Conservation (phyloP, 345 rosid genomes). For the Rhizophora apiculata region DNA sequence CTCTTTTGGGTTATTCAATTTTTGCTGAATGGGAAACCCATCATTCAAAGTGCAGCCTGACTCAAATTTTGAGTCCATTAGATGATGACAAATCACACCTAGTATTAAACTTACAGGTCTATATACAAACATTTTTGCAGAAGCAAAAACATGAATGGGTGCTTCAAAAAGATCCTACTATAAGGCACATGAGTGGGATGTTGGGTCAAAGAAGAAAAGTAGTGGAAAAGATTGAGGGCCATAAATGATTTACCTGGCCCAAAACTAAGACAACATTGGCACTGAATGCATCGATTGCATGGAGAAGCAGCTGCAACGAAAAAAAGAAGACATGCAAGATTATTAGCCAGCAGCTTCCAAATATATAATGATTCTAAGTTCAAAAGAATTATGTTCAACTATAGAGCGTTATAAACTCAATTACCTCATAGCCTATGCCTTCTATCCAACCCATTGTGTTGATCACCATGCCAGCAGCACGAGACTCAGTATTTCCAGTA, state of each 20-base stretch:
- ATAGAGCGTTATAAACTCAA: background rate
- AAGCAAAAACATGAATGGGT: too few relatives aligned
- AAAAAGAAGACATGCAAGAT: background rate
- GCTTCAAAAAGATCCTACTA: too few relatives aligned
- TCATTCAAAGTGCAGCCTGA: too few relatives aligned
- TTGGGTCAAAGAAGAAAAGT: background rate
- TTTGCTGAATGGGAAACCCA: too few relatives aligned
- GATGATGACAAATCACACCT: too few relatives aligned
- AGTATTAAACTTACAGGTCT: too few relatives aligned
- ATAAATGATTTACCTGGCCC: slow-evolving; percentile 58
- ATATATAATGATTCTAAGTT: too few relatives aligned
- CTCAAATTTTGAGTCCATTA: too few relatives aligned
- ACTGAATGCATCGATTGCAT: slow-evolving; percentile 73
- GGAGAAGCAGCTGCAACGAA: slow-evolving; percentile 67
- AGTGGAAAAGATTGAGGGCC: background rate
- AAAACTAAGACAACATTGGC: slow-evolving; percentile 88
- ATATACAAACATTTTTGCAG: too few relatives aligned
- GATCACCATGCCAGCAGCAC: slow-evolving; percentile 89
- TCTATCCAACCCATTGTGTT: slow-evolving; percentile 99
- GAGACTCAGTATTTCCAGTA: slow-evolving; percentile 64
- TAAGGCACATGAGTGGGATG: too few relatives aligned
- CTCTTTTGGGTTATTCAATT: too few relatives aligned
- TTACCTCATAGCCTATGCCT: slow-evolving; percentile 81
- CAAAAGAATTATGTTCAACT: too few relatives aligned
- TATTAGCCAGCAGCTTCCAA: background rate